phyloP scores from a whole-genome alignment of 192 early-diverging fungal genomes.

The Umbelopsis vinacea region DNA sequence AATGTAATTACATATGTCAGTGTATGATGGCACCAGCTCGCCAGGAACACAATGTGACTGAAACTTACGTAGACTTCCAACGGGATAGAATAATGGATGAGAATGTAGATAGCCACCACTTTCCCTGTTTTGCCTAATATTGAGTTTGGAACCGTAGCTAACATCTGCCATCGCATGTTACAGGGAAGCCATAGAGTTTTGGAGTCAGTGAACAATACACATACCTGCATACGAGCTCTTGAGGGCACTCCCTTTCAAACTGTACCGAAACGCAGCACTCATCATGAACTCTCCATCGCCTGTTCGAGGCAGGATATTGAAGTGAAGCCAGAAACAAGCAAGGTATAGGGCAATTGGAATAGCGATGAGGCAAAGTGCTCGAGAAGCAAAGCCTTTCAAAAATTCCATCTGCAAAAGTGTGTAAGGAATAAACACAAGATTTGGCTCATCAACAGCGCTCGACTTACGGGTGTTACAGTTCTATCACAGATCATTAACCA shows the following conservation, averaged over 20 bases:
- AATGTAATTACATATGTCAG: not conserved
- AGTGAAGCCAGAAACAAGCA: conserved; percentile 89
- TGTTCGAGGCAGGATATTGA: conserved; percentile 70
- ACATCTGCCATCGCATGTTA: conserved; percentile 47
- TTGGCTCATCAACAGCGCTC: not conserved
- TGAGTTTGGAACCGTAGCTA: conserved; percentile 63
- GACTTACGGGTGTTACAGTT: conserved; percentile 56
- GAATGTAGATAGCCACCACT: conserved; percentile 80
- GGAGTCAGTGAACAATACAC: too few species aligned
- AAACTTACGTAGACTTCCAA: conserved; percentile 67
- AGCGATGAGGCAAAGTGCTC: conserved; percentile 81
- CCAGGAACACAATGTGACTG: conserved; percentile 8
- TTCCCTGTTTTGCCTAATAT: conserved; percentile 68
- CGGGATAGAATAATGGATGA: conserved; percentile 66
- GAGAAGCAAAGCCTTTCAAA: conserved; percentile 76
- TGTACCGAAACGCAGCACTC: conserved; percentile 86
- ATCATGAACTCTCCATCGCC: conserved; percentile 94
- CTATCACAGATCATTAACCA: conserved; percentile 84
- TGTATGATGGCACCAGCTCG: not conserved
- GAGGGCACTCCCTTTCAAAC: conserved; percentile 68
- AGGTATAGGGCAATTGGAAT: conserved; percentile 83
- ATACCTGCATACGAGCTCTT: conserved; percentile 51
- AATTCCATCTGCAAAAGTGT: conserved; percentile 56
- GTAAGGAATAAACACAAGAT: not conserved
- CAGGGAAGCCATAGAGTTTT: too few species aligned